Percentiles rank a stretch among this genome's conserved stretches.
Conservation (phyloP, 2,329 filamentous ascomycete species). For the Cladosporium colombiae region DNA sequence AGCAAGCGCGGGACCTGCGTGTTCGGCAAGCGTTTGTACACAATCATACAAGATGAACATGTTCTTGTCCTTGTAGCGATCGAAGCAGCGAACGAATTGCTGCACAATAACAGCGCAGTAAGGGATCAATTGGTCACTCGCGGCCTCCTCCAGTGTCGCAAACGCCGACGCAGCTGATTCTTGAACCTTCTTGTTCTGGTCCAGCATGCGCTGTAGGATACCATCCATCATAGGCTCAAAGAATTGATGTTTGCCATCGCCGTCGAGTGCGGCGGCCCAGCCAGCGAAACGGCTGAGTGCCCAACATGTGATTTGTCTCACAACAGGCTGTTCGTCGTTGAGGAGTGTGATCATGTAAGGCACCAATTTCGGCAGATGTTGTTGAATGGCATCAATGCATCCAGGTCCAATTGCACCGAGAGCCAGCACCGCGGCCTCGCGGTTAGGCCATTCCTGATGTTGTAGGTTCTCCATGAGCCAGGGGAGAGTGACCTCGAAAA, state of each 20-base stretch:
- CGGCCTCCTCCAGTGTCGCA: constrained; percentile 92
- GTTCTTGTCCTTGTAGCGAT: constrained; percentile 96
- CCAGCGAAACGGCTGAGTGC: constrained; percentile 89
- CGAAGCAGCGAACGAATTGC: constrained; percentile 90
- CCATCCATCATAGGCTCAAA: constrained; percentile 98
- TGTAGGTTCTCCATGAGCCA: constrained; percentile 89
- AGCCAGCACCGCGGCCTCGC: constrained; percentile 91
- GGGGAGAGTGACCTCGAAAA: constrained; percentile 89
- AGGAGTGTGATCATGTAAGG: constrained; percentile 87
- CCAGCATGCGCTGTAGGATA: constrained; percentile 89
- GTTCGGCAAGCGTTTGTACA: constrained; percentile 92
- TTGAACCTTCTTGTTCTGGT: constrained; percentile 96
- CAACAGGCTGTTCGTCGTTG: constrained; percentile 81
- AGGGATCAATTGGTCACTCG: constrained; percentile 74
- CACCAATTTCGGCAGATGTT: constrained; percentile 86
- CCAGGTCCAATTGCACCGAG: constrained; percentile 94
- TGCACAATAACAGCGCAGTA: constrained; percentile 89
- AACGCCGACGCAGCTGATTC: constrained; percentile 95
- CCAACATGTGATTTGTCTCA: constrained; percentile 97
- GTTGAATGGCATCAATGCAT: constrained; percentile 84
- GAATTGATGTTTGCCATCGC: constrained; percentile 69
- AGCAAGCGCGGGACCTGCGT: constrained; percentile 80
- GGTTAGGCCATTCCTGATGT: constrained; percentile 85
- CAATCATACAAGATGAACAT: constrained; percentile 99
- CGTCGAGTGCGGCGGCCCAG: constrained; percentile 79